Conservation (phyloP, 176 grass and related monocot species). For the Ananas comosus region DNA sequence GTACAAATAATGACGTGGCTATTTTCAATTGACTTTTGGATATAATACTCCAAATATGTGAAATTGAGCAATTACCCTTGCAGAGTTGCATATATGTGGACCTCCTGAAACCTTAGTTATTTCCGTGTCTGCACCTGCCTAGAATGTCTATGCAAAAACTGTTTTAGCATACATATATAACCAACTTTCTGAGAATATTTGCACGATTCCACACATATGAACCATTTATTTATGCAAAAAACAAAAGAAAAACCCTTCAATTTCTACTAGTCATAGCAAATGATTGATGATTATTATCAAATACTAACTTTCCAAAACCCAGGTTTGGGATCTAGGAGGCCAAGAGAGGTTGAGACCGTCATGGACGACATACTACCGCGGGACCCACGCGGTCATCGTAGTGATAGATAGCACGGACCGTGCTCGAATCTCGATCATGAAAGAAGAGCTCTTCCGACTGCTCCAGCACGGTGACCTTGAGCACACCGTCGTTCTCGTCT, state of each 20-base stretch:
- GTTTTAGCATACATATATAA: too few species aligned
- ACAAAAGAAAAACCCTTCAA: not conserved
- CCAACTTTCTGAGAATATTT: too few species aligned
- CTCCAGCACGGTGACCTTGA: conserved; percentile 71
- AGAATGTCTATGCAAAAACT: too few species aligned
- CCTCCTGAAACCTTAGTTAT: too few species aligned
- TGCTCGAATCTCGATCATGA: conserved; percentile 72
- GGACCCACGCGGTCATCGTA: conserved; percentile 72
- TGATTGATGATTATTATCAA: conserved; percentile 10
- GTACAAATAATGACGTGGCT: too few species aligned
- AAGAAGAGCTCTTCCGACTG: conserved; percentile 77
- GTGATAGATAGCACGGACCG: conserved; percentile 91
- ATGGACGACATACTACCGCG: conserved; percentile 80
- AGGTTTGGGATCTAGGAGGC: conserved; percentile 98
- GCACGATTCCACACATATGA: not conserved
- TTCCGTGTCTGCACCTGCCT: too few species aligned
- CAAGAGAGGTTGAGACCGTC: conserved; percentile 85
- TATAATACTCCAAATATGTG: too few species aligned
- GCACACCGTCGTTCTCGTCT: conserved; percentile 54
- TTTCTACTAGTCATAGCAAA: not conserved
- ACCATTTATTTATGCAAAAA: not conserved
- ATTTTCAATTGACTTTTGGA: too few species aligned
- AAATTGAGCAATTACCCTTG: too few species aligned
- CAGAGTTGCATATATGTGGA: too few species aligned
- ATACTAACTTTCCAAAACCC: conserved; percentile 14